Base-by-base conservation (phyloP, 2,329 filamentous ascomycete genomes). In the Emmonsiellopsis sp. region DNA sequence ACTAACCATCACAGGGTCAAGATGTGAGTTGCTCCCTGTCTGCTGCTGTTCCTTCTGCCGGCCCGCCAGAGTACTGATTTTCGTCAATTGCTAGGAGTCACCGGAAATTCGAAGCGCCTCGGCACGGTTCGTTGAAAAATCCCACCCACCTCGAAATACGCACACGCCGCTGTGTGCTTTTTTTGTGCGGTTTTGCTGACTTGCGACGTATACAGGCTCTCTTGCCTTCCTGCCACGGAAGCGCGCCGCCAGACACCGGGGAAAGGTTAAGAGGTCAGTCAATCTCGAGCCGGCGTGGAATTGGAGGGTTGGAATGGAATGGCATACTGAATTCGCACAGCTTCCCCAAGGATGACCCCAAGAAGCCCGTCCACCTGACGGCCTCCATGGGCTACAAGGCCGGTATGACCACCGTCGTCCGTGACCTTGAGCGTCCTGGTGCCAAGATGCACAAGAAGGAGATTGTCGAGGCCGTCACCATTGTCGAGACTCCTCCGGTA, bases 391-490 rank as follows among this genome's bases (percentile, higher is more conserved):
- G 93, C 76, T 98, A 98, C 86, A 98, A 98, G 89, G 93, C 93
- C 74, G 93, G 93, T 77, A 98, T 98, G 93, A 96, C 90, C 77
- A 98, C 93, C 71, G 93, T 97, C 77, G 93, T 98, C 75, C 92
- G 93, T 79, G 92, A 96, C 78, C 84, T 97, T 77, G 93, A 98
- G 85, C 88, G 93, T 78, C 93, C 93, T 65, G 93, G 93, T 77
- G 93, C 93, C 71, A 98, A 98, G 86, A 84, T 93, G 78, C 90
- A 98, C 88, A 97, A 97, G 89, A 90, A 97, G 85, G 85, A 97
- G 79, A 79, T 94, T 74, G 86, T 92, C 68, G 87, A 95, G 82
- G 88, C 89, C 69, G 85, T 88, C 69, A 85, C 85, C 68, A 82
- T 93, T 75, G 84, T 94, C 79, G 86, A 91, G 80, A 95, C 89